Base-by-base conservation (phyloP, 352 stramenopile species). In the Phytopythium sindhum region DNA sequence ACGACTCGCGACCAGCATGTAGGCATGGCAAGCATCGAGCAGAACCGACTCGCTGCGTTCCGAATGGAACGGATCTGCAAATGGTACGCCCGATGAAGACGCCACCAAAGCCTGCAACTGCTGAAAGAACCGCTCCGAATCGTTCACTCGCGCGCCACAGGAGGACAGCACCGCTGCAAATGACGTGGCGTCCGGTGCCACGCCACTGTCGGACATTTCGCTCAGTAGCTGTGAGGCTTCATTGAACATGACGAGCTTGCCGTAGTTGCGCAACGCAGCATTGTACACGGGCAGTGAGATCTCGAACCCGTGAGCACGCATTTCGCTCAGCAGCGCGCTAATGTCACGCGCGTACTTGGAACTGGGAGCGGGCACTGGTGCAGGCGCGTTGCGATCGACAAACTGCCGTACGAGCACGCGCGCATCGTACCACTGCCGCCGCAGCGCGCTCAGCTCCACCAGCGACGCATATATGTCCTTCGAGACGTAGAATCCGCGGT, bases 211-310 rank as follows among this genome's bases (percentile, higher is more conserved):
- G 24, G 65, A 37, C 81, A 92, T 92, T 19, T 63, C 63, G 19
- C 35, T 50, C n/a, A 86, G 71, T 33, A 92, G 48, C n/a, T 28
- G 28, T n/a, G 66, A 45, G 1, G 80, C 74, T 54, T 86, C 70
- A 9, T 75, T 31, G 15, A 81, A 51, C 47, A 73, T 59, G n/a
- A 64, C 69, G 24, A 81, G 60, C 33, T 73, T 63, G 4, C 76
- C 84, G 47, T 81, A 86, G 52, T 85, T 85, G 19, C 81, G 73
- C 50, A 92, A 59, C 29, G 78, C 81, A n/a, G 81, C 78, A 60
- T 92, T 92, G 63, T 83, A 90, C 4, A 89, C 60, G 0, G 52
- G 15, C 29, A 86, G 56, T 7, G 77, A 61, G 26, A 84, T 73
- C 1, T 73, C 70, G 26, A 89, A 64, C 6, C 62, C 63, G 21